Percentiles rank a stretch among this genome's conserved stretches.
phyloP scores from a whole-genome alignment of 495 filamentous ascomycete genomes.

The Tirmania nivea region DNA sequence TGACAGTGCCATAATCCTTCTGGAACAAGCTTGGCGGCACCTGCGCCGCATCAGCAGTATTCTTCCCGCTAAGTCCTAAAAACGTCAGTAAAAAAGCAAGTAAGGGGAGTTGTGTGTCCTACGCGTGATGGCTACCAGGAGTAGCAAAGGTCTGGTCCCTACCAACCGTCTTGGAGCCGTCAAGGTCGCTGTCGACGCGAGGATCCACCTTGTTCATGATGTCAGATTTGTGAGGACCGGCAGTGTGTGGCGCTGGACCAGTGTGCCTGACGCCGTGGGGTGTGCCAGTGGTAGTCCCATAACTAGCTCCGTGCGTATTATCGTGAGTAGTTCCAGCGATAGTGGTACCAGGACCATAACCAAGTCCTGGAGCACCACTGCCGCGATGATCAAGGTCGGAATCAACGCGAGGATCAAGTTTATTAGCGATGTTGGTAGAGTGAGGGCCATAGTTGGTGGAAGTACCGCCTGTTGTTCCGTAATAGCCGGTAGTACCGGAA shows the following conservation, averaged over 20 bases:
- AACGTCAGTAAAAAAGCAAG: not conserved
- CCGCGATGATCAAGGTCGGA: conserved; percentile 17
- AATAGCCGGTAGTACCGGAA: conserved; percentile 1
- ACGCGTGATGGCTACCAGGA: conserved; percentile 4
- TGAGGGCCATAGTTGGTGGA: conserved; percentile 17
- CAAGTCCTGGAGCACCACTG: not conserved
- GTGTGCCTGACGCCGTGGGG: not conserved
- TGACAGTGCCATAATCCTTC: not conserved
- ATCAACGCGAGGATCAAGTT: conserved; percentile 21
- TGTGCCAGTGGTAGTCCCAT: not conserved
- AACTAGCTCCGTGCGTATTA: not conserved
- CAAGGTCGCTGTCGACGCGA: conserved; percentile 24
- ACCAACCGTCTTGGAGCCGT: conserved; percentile 21
- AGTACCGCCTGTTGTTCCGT: not conserved
- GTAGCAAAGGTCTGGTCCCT: conserved; percentile 9
- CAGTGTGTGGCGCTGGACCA: conserved; percentile 19
- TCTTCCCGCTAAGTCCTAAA: not conserved
- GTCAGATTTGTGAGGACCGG: conserved; percentile 27
- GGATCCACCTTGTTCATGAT: conserved; percentile 31
- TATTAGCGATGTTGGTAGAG: conserved; percentile 18
- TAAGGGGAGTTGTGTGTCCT: not conserved
- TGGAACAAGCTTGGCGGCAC: conserved; percentile 9
- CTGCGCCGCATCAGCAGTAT: conserved; percentile 6
- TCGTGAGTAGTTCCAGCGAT: not conserved
- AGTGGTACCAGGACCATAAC: not conserved